Conservation (phyloP, 305 asterid species). For the Caryopteris hybrid region DNA sequence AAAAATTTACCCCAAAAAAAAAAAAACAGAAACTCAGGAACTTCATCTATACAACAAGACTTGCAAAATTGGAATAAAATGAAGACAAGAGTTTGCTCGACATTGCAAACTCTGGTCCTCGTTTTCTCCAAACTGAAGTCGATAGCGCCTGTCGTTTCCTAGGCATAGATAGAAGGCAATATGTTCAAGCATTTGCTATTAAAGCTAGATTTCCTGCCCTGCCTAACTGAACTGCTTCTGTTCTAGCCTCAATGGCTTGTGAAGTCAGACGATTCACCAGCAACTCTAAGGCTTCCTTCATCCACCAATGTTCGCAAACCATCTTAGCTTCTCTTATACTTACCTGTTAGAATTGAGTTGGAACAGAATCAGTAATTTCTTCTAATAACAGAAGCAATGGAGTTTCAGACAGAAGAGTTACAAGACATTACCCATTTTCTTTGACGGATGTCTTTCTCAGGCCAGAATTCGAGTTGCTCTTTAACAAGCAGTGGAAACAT, state of each 20-base stretch:
- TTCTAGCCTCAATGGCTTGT: neutral
- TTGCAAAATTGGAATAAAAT: neutral
- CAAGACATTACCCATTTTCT: slow-evolving; percentile 60
- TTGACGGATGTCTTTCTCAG: slow-evolving; percentile 77
- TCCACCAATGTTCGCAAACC: slow-evolving; percentile 13
- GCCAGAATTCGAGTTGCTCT: slow-evolving; percentile 74
- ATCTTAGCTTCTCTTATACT: slow-evolving; percentile 18
- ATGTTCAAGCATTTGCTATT: slow-evolving; percentile 9
- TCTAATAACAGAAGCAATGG: neutral
- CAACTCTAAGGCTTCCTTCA: slow-evolving; percentile 21
- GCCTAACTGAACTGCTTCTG: neutral
- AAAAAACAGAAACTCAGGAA: neutral
- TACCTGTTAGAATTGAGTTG: neutral
- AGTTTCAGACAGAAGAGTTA: neutral
- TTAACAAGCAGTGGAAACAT: slow-evolving; percentile 78
- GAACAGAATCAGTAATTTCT: neutral
- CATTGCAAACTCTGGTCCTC: neutral
- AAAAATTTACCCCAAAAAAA: too few relatives aligned
- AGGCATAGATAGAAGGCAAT: neutral
- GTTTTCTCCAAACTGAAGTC: slow-evolving; percentile 7
- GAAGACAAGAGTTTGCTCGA: neutral
- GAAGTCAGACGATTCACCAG: slow-evolving; percentile 9
- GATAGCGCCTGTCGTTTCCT: neutral
- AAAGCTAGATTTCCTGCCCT: slow-evolving; percentile 3
- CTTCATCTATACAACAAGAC: slow-evolving; percentile 6